phyloP scores from a whole-genome alignment of 768 basidiomycete genomes.

The Lactarius evosmus region DNA sequence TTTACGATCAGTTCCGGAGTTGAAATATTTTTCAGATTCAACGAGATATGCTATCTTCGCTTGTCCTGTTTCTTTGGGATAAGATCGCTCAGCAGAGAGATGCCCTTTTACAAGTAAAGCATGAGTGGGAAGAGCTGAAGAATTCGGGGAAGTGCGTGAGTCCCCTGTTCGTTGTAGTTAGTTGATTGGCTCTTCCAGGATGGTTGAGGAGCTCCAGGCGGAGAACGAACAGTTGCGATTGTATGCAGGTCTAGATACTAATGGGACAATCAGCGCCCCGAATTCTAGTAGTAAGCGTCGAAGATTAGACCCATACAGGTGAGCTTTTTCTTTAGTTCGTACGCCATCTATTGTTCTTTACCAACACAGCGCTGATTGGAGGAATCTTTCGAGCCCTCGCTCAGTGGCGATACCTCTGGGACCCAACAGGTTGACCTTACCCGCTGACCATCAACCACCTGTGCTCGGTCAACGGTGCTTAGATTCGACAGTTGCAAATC shows the following conservation, averaged over 20 bases:
- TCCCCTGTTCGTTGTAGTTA: constrained; percentile 6
- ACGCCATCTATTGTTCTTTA: not conserved
- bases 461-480: constrained; percentile 36
- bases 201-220: constrained; percentile 44
- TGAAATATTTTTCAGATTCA: constrained; percentile 59
- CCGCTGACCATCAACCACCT: constrained; percentile 54
- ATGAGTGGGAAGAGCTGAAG: constrained; percentile 45
- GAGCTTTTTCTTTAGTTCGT: constrained; percentile 27
- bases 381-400: constrained; percentile 54
- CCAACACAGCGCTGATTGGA: constrained; percentile 12
- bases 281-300: constrained; percentile 68
- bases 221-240: constrained; percentile 51
- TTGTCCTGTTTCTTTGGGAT: constrained; percentile 60
- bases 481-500: constrained; percentile 1
- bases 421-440: constrained; percentile 66
- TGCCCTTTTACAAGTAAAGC: constrained; percentile 51
- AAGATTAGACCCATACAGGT: constrained; percentile 48
- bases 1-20: not conserved
- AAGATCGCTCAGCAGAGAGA: constrained; percentile 55
- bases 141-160: constrained; percentile 48
- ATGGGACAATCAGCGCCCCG: constrained; percentile 36
- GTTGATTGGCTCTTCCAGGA: constrained; percentile 38
- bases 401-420: constrained; percentile 53
- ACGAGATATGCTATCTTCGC: constrained; percentile 66
- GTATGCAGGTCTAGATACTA: constrained; percentile 34